Evolutionary conservation across 179 eudicot species (phyloP).

Genomic region (Camellia oleifera): DNA sequence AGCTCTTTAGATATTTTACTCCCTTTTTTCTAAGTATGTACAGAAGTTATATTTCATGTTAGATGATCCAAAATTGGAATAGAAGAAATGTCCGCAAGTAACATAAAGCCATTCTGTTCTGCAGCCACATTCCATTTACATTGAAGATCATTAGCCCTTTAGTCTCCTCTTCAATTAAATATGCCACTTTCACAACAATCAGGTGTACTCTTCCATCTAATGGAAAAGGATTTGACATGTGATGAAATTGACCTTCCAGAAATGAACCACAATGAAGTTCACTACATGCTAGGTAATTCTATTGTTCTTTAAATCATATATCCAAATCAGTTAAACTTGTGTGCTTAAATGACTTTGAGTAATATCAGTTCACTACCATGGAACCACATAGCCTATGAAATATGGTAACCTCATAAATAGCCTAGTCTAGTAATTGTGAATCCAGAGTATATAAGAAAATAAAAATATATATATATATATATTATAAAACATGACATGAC

Average conservation of each 20-base stretch:
- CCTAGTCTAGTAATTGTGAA: not conserved
- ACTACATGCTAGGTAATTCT: not conserved
- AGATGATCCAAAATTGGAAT: too few relatives aligned
- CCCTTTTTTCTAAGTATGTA: not conserved
- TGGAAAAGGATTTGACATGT: not conserved
- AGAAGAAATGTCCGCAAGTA: too few relatives aligned
- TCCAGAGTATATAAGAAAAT: not conserved
- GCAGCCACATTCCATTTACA: not conserved
- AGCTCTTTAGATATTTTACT: not conserved
- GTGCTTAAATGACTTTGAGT: not conserved
- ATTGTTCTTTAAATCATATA: not conserved
- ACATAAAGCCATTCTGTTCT: not conserved
- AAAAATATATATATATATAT: not conserved
- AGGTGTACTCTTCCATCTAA: not conserved
- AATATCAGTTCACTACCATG: not conserved
- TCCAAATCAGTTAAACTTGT: not conserved
- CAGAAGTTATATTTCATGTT: not conserved
- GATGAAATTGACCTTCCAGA: not conserved
- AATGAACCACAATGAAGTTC: not conserved
- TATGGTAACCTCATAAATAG: not conserved
- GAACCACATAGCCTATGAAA: not conserved
- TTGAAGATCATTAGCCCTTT: too few relatives aligned
- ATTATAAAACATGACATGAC: not conserved
- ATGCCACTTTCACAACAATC: not conserved
- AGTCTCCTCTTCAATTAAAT: too few relatives aligned